These are phyloP conservation scores for Somion occarium DNA, from an alignment of 1,284 basidiomycete species.

Conservation along the genomic window DNA sequence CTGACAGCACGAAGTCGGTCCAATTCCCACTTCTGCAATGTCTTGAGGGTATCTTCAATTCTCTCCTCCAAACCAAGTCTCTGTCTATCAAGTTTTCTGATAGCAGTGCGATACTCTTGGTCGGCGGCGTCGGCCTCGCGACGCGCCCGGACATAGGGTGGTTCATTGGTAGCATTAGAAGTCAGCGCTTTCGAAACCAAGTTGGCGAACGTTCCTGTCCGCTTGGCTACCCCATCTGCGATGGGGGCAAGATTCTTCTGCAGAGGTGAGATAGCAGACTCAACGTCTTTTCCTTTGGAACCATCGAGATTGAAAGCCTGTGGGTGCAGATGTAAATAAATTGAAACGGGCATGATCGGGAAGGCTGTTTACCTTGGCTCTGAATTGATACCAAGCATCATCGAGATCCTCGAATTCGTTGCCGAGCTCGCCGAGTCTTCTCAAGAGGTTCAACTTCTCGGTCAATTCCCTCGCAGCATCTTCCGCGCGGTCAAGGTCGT, in stretches of 20 bases:
- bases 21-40: slow-evolving; percentile 79
- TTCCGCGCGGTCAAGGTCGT: slow-evolving; percentile 72
- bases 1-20: slow-evolving; percentile 81
- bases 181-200: slow-evolving; percentile 72
- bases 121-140: slow-evolving; percentile 79
- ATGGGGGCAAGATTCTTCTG: slow-evolving; percentile 39
- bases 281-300: slow-evolving; percentile 26
- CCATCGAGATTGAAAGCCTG: slow-evolving; percentile 67
- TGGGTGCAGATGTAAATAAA: not conserved
- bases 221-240: slow-evolving; percentile 58
- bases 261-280: slow-evolving; percentile 21
- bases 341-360: not conserved
- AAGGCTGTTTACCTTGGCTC: slow-evolving; percentile 52
- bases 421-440: slow-evolving; percentile 76
- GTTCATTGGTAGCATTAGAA: slow-evolving; percentile 47
- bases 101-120: slow-evolving; percentile 66
- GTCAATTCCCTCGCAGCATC: slow-evolving; percentile 76
- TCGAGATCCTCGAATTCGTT: slow-evolving; percentile 72
- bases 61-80: slow-evolving; percentile 80
- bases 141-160: slow-evolving; percentile 63
- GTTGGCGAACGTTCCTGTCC: slow-evolving; percentile 62
- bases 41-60: slow-evolving; percentile 77
- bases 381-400: slow-evolving; percentile 77
- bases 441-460: slow-evolving; percentile 68
- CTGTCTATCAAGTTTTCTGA: slow-evolving; percentile 76